Base-by-base conservation (phyloP, 2,329 filamentous ascomycete species). In the Alternaria postmessia region DNA sequence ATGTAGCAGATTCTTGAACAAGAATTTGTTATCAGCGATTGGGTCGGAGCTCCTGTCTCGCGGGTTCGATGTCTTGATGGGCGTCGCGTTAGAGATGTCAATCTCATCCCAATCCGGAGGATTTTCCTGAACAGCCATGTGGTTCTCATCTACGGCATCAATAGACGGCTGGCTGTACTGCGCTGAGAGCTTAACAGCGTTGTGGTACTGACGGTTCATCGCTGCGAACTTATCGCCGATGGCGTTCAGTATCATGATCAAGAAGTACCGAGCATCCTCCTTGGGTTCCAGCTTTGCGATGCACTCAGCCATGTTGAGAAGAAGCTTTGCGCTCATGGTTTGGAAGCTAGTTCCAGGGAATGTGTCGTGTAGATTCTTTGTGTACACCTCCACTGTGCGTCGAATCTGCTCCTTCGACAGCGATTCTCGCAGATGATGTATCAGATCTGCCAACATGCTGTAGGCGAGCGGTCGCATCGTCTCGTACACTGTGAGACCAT, bases 291-390 rank as follows among this genome's bases (percentile, higher is more conserved):
- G 86, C 78, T 94, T 96, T 1, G 94, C 92, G 73, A 99, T 99
- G 76, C 93, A 96, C 73, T 99, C 96, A 0, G 94, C 95, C 93
- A 99, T 96, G 77, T 99, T 99, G 12, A 99, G 84, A 1, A 99
- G 83, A 3, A 99, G 84, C 78, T 98, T 99, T 0, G 95, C 96
- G 71, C 95, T 98, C 95, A 99, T 99, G 0, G 95, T 99, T 79
- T 99, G 96, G 75, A 99, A 99, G 78, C 94, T 99, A 0, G 96
- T 98, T 8, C 96, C 96, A 0, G 95, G 96, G 64, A 97, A 97
- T 65, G 92, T 93, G 77, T 98, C 95, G 73, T 97, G 93, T 22
- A 99, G 83, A 72, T 98, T 98, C 74, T 91, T 93, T 1, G 96
- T 98, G 79, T 99, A 99, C 4, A 99, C 95, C 75, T 97, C 92